Conservation (phyloP, 164 flowering plant genomes). For the Magnolia sinica region DNA sequence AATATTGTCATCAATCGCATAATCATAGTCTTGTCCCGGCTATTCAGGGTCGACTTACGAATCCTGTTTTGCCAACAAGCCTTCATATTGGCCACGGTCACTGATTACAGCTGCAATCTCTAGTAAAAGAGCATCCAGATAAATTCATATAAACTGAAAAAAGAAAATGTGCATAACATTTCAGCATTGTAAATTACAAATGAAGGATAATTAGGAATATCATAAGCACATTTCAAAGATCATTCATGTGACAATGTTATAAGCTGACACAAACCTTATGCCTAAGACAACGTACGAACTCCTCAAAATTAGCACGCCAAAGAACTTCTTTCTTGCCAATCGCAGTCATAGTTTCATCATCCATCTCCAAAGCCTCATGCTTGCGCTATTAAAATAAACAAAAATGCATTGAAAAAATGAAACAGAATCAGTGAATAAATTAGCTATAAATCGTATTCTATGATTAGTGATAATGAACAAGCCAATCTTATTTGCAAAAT, state of each 20-base stretch:
- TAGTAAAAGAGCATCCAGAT: background rate
- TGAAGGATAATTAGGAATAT: background rate
- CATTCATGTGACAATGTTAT: background rate
- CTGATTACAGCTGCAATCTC: too few relatives aligned
- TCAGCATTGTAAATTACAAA: background rate
- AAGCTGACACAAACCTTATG: slow-evolving; percentile 59
- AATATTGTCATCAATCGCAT: too few relatives aligned
- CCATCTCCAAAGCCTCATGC: slow-evolving; percentile 37
- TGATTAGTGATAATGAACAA: background rate
- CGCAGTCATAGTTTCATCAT: slow-evolving; percentile 27
- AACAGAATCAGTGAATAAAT: background rate
- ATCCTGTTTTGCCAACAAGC: too few relatives aligned
- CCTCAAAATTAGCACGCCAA: slow-evolving; percentile 92
- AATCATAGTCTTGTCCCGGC: too few relatives aligned
- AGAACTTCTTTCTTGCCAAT: slow-evolving; percentile 45
- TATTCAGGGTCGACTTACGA: too few relatives aligned
- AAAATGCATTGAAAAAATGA: slow-evolving; percentile 8
- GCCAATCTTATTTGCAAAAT: background rate
- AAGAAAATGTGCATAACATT: background rate
- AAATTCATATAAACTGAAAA: too few relatives aligned
- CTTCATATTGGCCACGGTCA: too few relatives aligned
- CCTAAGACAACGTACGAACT: slow-evolving; percentile 62
- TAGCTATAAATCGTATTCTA: background rate
- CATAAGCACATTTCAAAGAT: background rate
- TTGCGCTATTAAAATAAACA: slow-evolving; percentile 51